Base-by-base conservation (phyloP, 2,329 filamentous ascomycete genomes). In the Massarina eburnea region DNA sequence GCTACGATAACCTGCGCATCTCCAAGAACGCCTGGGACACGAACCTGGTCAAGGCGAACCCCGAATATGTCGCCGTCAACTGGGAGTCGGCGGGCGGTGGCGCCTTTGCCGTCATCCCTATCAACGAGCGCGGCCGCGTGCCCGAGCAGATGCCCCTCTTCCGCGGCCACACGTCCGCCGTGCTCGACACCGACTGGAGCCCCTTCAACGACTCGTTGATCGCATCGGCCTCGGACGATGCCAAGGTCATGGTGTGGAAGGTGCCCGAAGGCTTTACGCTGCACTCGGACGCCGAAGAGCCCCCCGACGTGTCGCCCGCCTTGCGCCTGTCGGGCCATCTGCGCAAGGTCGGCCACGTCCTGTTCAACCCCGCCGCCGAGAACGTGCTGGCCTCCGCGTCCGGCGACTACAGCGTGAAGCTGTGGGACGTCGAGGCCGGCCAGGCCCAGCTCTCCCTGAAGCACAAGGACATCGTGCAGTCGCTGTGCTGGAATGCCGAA, bases 1-100 rank as follows among this genome's bases (percentile, higher is more conserved):
- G 91, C 80, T 99, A 97, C 76, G 94, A 99, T 74, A 97, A 97
- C 74, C 79, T 99, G 60, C 89, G 90, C 71, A 90, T 99, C 73
- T 96, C 91, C 67, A 89, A 88, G 74, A 99, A 99, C 84, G 94
- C 94, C 45, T 99, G 94, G 94, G 94, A 99, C 73, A 96, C 91
- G 66, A 99, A 99, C 35, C 78, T 99, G 67, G 82, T 97, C 76
- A 97, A 97, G 86, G 94, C 84, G 71, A 99, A 99, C 73, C 91
- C 94, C 39, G 86, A 95, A 73, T 97, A 94, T 72, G 81, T 99
- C 60, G 87, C 94, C 5, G 91, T 99, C 76, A 99, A 99, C 80
- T 99, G 94, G 94, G 92, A 99, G 75, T 81, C 94, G 30, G 89
- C 90, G 70, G 94, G 94, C 53, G 94, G 94, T 64, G 94, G 94